Evolutionary conservation across 257 asterid species (phyloP).

Genomic region (Rhazya stricta): DNA sequence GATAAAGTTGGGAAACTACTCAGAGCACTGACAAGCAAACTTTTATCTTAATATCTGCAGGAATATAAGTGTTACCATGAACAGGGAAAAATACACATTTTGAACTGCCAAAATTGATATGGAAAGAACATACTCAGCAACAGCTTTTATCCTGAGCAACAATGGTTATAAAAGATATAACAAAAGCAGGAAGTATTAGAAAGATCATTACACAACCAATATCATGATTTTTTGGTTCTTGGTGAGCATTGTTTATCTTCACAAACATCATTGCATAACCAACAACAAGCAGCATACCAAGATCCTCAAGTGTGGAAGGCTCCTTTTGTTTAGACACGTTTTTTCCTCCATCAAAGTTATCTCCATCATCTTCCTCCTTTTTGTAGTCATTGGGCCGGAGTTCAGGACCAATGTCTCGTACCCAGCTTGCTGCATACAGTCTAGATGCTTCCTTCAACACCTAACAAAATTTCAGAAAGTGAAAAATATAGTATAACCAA

Average conservation of each 20-base stretch:
- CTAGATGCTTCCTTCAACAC: constrained; percentile 80
- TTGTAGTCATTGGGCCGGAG: constrained; percentile 79
- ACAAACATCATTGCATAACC: not conserved
- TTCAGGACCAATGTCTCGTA: constrained; percentile 89
- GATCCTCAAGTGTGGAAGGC: constrained; percentile 85
- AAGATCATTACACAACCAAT: not conserved
- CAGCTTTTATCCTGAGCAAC: not conserved
- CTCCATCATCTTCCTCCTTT: constrained; percentile 36
- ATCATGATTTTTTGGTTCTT: not conserved
- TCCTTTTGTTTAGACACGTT: constrained; percentile 38
- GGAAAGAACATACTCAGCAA: not conserved
- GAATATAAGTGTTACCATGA: not conserved
- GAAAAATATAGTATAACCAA: not conserved
- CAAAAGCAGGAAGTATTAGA: not conserved
- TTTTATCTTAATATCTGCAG: not conserved
- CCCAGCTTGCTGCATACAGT: constrained; percentile 90
- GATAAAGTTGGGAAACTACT: not conserved
- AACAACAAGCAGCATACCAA: constrained; percentile 40
- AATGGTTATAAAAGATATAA: not conserved
- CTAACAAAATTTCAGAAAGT: constrained; percentile 29
- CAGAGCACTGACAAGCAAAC: not conserved
- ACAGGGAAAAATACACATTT: not conserved
- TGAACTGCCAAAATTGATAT: not conserved
- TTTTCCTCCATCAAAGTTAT: constrained; percentile 21
- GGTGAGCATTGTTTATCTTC: not conserved